Base-by-base conservation (phyloP, 805 yeast species). In the Yamadazyma takamatsuzukensis region DNA sequence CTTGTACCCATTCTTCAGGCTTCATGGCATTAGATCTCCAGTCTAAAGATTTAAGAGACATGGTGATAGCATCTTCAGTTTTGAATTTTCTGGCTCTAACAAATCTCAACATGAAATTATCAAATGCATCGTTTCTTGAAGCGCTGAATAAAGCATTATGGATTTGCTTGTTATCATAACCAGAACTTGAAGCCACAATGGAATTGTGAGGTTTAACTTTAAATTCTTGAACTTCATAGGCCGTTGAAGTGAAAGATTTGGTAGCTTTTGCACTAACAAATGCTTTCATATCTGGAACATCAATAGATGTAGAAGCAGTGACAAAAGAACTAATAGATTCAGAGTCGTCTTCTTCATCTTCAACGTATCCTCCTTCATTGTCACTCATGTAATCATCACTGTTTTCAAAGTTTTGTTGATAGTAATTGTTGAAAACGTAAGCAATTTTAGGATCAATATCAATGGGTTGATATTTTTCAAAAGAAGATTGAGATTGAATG, bases 61-160 rank as follows among this genome's bases (percentile, higher is more conserved):
- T 87, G 14, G 66, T 64, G 36, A 84, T 53, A 0, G 87, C 70
- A 49, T 78, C 75, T 45, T 77, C 80, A 15, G 79, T 68, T 43
- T 83, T 77, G 80, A 87, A 87, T 60, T 87, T 87, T 60, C 96
- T 78, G 23, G 96, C 96, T 46, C 95, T 72, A 16, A 85, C 59
- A 49, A 82, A 89, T 48, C 95, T 73, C 49, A 89, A 67, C 18
- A 86, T 31, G 44, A 80, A 58, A 47, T 83, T 81, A 57, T 93
- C 99, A 3, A 94, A 83, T 29, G 80, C 70, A 54, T 90, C 97
- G 25, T 78, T 72, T 59, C 90, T 78, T 3, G 29, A 7, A 15
- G 34, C 44, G 6, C 18, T 21, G 25, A 41, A 21, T 4, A 88
- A 9, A 82, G 79, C 53, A 18, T 55, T 55, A 40, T 75, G 74